Base-by-base conservation (phyloP, 2,329 filamentous ascomycete genomes). In the Calonectria leucothoes region DNA sequence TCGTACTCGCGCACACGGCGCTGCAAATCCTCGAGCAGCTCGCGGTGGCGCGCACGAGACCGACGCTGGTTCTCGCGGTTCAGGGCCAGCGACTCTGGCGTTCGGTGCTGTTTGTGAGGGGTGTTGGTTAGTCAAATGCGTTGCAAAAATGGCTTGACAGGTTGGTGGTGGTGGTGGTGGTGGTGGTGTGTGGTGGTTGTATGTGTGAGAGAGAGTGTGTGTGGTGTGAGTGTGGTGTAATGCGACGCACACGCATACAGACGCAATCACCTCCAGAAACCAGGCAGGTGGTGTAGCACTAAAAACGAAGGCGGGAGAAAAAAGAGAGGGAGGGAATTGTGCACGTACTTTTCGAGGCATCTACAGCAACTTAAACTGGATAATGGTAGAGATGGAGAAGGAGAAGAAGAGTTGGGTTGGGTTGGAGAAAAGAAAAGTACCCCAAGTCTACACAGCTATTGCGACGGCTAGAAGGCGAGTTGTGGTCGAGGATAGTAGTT, bases 11-110 rank as follows among this genome's bases (percentile, higher is more conserved):
- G 82, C 11, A 89, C 70, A 7, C 83, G 82, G 12, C 72, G 78
- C 75, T 88, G 86, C 25, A 90, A 81, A 6, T 83, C 81, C 11
- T 84, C 83, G n/a, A 89, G 75, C 35, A 86, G 84, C 70, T 87
- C 86, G 49, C 84, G 84, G 14, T 84, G 85, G 25, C 87, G 85
- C 15, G 84, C 86, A 29, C 88, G 85, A 15, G 84, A 87, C 6
- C 84, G 85, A 42, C 87, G 85, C 79, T 89, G 88, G 77, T 86
- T 88, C 67, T 88, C 83, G 52, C 86, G 85, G 72, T 81, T 81
- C 63, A 80, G 77, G 17, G 77, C 76, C 55, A 80, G 76, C 20
- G 79, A 81, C 66, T 80, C 79, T 14, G 78, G 77, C 17, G 79
- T 81, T 71, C 79, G 76, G 71, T 69, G 45, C 72, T 74, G 48